These are phyloP conservation scores for Erysiphe neolycopersici DNA, from an alignment of 2,329 filamentous ascomycete genomes.

Conservation along the genomic window DNA sequence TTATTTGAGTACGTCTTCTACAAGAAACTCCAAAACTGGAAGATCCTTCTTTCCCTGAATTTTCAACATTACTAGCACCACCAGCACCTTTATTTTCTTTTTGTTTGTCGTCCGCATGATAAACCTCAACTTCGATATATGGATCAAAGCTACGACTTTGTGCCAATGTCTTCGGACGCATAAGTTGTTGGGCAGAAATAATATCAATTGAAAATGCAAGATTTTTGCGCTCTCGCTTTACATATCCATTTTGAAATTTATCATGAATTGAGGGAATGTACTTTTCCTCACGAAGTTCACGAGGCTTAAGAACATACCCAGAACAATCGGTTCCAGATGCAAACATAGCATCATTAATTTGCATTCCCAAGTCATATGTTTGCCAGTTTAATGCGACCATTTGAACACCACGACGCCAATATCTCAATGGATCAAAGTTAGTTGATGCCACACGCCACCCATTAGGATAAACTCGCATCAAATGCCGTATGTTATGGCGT, in stretches of 20 bases:
- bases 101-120: constrained; percentile 76
- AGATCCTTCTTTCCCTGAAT: constrained; percentile 33
- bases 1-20: constrained; percentile 52
- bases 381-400: constrained; percentile 99
- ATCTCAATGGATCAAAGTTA: constrained; percentile 82
- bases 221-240: constrained; percentile 52
- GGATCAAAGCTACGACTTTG: constrained; percentile 58
- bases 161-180: constrained; percentile 50
- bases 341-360: constrained; percentile 96
- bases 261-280: constrained; percentile 24
- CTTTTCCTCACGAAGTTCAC: constrained; percentile 50
- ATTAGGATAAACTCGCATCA: constrained; percentile 88
- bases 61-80: constrained; percentile 37
- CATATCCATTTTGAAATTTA: constrained; percentile 23
- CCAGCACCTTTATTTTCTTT: constrained; percentile 55
- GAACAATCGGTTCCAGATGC: constrained; percentile 62
- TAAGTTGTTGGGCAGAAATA: constrained; percentile 84
- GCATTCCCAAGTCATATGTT: constrained; percentile 85
- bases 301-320: constrained; percentile 84
- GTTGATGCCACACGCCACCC: constrained; percentile 58
- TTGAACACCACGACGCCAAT: constrained; percentile 88
- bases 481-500: constrained; percentile 68
- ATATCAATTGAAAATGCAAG: constrained; percentile 69
- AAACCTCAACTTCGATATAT: constrained; percentile 85
- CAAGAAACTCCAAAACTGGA: constrained; percentile 46